phyloP scores from a whole-genome alignment of 495 filamentous ascomycete genomes.

The Penicillium cosmopolitanum region DNA sequence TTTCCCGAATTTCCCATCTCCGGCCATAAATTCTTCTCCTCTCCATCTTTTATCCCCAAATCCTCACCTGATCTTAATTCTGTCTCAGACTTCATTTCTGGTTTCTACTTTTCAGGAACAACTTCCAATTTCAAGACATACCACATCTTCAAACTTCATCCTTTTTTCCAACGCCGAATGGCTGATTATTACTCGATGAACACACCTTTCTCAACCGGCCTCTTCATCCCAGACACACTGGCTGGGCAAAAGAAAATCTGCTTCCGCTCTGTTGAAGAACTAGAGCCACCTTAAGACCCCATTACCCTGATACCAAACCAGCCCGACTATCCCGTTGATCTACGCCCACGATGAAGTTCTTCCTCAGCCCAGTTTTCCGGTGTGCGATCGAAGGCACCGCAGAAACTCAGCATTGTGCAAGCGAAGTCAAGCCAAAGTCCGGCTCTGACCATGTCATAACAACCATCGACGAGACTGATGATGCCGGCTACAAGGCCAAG shows the following conservation, averaged over 20 bases:
- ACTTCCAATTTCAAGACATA: neutral
- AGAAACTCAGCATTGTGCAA: slow-evolving; percentile 23
- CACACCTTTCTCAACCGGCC: neutral
- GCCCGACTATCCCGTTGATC: neutral
- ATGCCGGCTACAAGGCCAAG: slow-evolving; percentile 19
- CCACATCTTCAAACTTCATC: neutral
- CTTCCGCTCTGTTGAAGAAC: neutral
- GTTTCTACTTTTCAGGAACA: neutral
- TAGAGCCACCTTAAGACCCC: neutral
- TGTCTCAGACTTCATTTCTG: too few relatives aligned
- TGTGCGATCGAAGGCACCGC: slow-evolving; percentile 23
- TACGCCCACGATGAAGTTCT: slow-evolving; percentile 10
- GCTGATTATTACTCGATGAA: slow-evolving; percentile 6
- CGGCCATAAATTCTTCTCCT: too few relatives aligned
- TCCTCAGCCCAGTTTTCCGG: slow-evolving; percentile 16
- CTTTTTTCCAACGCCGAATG: slow-evolving; percentile 7
- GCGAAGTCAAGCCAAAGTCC: neutral
- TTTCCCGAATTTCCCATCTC: too few relatives aligned
- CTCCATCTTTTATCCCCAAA: too few relatives aligned
- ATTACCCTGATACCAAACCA: neutral
- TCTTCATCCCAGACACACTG: slow-evolving; percentile 1
- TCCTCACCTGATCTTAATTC: too few relatives aligned
- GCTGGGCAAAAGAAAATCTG: neutral
- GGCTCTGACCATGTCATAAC: slow-evolving; percentile 10
- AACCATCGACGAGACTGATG: neutral